Base-by-base conservation (phyloP, 2,329 filamentous ascomycete genomes). In the Xylaria sp. region DNA sequence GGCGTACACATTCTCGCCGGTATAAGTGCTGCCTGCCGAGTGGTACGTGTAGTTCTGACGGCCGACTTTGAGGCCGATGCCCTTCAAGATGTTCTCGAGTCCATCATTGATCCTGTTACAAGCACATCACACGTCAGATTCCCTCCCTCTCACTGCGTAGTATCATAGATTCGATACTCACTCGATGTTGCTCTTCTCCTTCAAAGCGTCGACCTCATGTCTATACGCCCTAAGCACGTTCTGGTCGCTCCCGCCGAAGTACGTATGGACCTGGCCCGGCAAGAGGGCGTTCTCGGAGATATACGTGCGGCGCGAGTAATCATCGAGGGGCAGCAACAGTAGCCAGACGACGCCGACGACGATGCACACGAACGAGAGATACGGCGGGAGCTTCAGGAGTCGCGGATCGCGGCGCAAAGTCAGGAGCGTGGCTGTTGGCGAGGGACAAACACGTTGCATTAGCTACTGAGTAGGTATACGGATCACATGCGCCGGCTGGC, bases 231-330 rank as follows among this genome's bases (percentile, higher is more conserved):
- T 84, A 71, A 97, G 92, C 65, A 97, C 85, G 74, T 97, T 90
- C 78, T 97, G 92, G 73, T 99, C 94, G 74, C 91, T 96, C 16
- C 94, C 94, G 5, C 90, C 88, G 72, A 99, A 99, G 75, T 99
- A 99, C 1, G 94, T 96, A 76, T 97, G 93, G 7, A 97, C 94
- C 75, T 99, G 94, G 1, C 92, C 94, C 0, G 94, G 94, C 11
- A 99, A 80, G 39, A 99, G 85, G 9, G 94, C 94, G 73, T 99
- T 99, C 75, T 99, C 94, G 49, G 93, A 97, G 59, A 99, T 94
- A 75, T 99, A 99, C 0, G 93, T 99, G 61, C 84, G 83, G 65
- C 94, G 86, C 54, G 92, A 96, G 78, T 97, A 96, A 66, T 92
- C 84, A 74, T 97, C 84, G 56, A 97, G 81, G 2, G 94, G 94